Evolutionary conservation across 75 land plant species (phyloP), one percentile per base, ranked within the genome.

Genomic region (Isoetes taiwanensis): DNA sequence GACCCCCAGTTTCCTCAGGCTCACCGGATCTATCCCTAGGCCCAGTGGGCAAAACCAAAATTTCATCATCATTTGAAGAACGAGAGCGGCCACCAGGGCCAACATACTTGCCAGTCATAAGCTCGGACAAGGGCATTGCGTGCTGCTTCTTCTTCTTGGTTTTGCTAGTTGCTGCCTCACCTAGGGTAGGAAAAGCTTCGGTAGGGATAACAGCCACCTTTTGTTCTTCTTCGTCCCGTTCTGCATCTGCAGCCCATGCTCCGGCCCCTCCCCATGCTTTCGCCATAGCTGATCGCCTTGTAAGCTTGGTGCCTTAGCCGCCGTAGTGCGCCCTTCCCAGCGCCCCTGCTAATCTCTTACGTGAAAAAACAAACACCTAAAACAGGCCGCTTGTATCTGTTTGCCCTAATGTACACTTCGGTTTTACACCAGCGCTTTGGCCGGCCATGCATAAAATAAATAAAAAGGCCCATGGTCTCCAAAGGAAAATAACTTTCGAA

Each of bases 171-270:
- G 33, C 60, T 8, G 96, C 78, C 30, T 90, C 93, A 48, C 63
- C 74, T 21, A 90, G 71, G 63, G 74, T 64, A 0, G 97, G 97
- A 66, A 78, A 90, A n/a, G 69, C 43, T 24, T 68, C 62, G 17
- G 50, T 30, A 0, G 52, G 28, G 16, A 30, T 6, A 3, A 30
- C 5, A 6, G 29, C 6, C 30, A 31, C 72, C 41, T 57, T 53
- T 32, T 59, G 79, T 46, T 73, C 80, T n/a, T 60, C 80, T 25
- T 80, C 93, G 6, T 54, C 96, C 6, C 67, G 71, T 76, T 90
- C 96, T 50, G 84, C 78, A 1, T 90, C 93, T 21, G 75, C 84
- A 21, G 97, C 97, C 97, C 97, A 90, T 20, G 84, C 74, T 52
- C 94, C 94, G 42, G 70, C 75, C 0, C 71, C 70, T 12, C 88